Base-by-base conservation (phyloP, 2,329 filamentous ascomycete species). In the Fonsecaea pugnacius region DNA sequence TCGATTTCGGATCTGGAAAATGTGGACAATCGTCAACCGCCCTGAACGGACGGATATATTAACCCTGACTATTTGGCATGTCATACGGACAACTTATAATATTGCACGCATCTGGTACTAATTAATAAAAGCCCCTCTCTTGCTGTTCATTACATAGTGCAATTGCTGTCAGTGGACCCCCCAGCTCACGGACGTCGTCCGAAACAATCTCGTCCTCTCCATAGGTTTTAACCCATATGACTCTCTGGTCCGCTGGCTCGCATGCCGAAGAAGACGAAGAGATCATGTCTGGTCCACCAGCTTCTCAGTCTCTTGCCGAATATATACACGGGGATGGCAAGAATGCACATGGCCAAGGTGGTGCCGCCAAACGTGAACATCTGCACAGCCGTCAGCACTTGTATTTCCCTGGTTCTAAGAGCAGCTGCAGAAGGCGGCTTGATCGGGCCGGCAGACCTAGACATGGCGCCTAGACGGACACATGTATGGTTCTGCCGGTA, bases 301-400 rank as follows among this genome's bases (percentile, higher is more conserved):
- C 64, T 67, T 24, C 67, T 58, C 38, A 69, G 33, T 9, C 62
- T 65, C 63, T 72, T 72, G 27, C 70, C 71, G 57, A 62, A 73
- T 2, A 73, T 67, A 36, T 73, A 73, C 12, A 72, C 66, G 10
- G 70, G 71, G 12, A 73, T 62, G 14, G 70, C 69, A 24, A 71
- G 32, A 18, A 72, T 51, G 33, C 66, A 69, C 50, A 73, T 51
- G 57, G 69, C 70, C 18, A 72, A 33, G 30, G 70, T 71, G 1
- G 69, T 73, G 12, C 71, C 72, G 38, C 71, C 72, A 58, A 73
- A 73, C 18, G 72, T 69, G 46, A 70, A 72, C 71, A 73, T 72
- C 21, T 48, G 21, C 9, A 9, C 14, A 48, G 18, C 12, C 43
- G 27, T 43, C 18, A 43, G 38, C 38, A 43, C 38, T 38, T 16